Conservation (phyloP, 805 yeast genomes). For the Scheffersomyces amazonensis region DNA sequence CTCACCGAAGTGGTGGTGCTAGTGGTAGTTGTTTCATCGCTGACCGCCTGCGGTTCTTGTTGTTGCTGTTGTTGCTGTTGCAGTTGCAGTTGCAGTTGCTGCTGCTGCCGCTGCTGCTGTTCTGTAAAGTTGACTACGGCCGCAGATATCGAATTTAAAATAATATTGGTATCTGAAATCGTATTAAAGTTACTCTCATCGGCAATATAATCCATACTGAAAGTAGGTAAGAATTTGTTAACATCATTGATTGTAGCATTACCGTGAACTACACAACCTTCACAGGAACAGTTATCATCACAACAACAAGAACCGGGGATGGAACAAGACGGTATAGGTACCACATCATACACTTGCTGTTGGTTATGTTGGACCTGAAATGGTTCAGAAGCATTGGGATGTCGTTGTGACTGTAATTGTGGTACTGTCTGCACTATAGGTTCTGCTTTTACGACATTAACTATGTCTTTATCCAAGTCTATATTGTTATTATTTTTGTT, state of each 20-base stretch:
- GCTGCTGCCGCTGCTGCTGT: background rate
- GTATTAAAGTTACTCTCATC: slow-evolving; percentile 8
- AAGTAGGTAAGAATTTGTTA: slow-evolving; percentile 4
- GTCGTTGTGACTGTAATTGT: no score
- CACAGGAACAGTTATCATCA: slow-evolving; percentile 34
- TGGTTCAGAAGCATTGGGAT: no score
- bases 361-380: background rate
- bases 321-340: slow-evolving; percentile 31
- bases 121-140: slow-evolving; percentile 1
- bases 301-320: slow-evolving; percentile 37
- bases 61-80: background rate
- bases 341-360: slow-evolving; percentile 13
- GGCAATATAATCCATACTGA: slow-evolving; percentile 7
- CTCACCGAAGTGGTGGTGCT: no score
- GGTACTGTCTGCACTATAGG: no score
- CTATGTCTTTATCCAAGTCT: no score
- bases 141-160: background rate
- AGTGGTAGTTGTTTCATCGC: no score
- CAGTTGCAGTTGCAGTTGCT: background rate
- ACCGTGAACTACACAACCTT: slow-evolving; percentile 35
- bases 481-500: no score
- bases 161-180: background rate
- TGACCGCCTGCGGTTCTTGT: no score
- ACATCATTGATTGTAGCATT: slow-evolving; percentile 9
- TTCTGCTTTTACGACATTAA: no score